Evolutionary conservation across 768 basidiomycete species (phyloP).

Genomic region (Pleurotus eryngii): DNA sequence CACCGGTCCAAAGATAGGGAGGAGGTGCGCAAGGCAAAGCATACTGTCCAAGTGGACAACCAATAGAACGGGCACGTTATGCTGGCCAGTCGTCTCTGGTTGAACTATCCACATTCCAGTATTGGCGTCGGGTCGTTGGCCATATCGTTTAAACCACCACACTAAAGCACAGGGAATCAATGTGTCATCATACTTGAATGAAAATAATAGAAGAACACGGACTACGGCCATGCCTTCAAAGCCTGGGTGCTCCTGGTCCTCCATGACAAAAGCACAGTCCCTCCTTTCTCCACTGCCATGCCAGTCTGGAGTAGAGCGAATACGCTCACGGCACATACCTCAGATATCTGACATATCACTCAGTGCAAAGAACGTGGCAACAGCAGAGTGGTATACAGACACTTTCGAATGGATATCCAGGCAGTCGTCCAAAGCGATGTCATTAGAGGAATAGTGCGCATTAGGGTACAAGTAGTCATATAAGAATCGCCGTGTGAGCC

Average conservation of each 20-base stretch:
- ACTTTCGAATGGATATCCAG: background rate
- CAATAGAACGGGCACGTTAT: conserved; percentile 7
- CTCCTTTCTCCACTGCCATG: conserved; percentile 11
- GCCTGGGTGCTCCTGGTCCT: conserved; percentile 11
- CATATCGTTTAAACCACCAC: conserved; percentile 19
- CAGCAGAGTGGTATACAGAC: conserved; percentile 14
- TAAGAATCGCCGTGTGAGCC: conserved; percentile 23
- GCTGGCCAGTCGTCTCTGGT: conserved; percentile 8
- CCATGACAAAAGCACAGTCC: conserved; percentile 21
- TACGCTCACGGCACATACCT: conserved; percentile 25
- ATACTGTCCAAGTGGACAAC: conserved; percentile 27
- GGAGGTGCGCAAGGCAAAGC: conserved; percentile 25
- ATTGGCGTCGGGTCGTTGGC: conserved; percentile 14
- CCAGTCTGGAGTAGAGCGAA: conserved; percentile 21
- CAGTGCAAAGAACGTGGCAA: conserved; percentile 21
- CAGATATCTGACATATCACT: conserved; percentile 23
- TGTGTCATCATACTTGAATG: conserved; percentile 14
- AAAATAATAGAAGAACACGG: conserved; percentile 20
- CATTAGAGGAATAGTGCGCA: background rate
- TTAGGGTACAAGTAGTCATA: conserved; percentile 19
- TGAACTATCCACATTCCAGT: conserved; percentile 25
- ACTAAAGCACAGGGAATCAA: conserved; percentile 25
- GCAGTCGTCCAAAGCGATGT: background rate
- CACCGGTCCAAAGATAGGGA: conserved; percentile 21
- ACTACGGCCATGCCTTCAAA: conserved; percentile 20